Conservation (phyloP, 352 stramenopile genomes). For the Phytopythium sindhum region DNA sequence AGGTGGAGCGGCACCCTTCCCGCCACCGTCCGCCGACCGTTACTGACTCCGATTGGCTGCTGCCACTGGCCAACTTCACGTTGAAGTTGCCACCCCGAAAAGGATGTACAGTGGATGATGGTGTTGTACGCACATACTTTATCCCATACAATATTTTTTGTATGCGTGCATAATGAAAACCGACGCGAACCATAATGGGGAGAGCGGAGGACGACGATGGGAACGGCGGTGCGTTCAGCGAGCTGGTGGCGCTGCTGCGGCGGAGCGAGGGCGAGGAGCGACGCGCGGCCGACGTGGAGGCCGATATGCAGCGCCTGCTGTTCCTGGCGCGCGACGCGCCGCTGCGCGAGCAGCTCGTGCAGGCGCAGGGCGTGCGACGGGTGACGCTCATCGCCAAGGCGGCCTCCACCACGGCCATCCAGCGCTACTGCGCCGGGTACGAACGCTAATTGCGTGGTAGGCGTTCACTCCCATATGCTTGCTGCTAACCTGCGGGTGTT, state of each 20-base stretch:
- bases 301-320: constrained; percentile 49
- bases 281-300: constrained; percentile 34
- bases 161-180: not conserved
- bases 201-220: not conserved
- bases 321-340: constrained; percentile 43
- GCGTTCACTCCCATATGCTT: constrained; percentile 5
- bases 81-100: not conserved
- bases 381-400: constrained; percentile 37
- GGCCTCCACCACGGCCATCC: constrained; percentile 11
- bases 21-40: not conserved
- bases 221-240: constrained; percentile 32
- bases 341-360: constrained; percentile 53
- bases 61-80: not conserved
- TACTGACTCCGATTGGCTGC: not conserved
- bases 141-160: not conserved
- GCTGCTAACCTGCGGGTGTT: not conserved
- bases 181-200: not conserved
- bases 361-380: constrained; percentile 49
- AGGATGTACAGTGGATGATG: not conserved
- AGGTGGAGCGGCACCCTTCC: not conserved
- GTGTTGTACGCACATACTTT: not conserved
- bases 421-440: constrained; percentile 35
- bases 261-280: constrained; percentile 44
- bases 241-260: constrained; percentile 47
- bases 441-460: not conserved